Evolutionary conservation across 108 stramenopile genomes (phyloP), one percentile per base, ranked within the genome.

Genomic region (Fragilaria crotonensis): DNA sequence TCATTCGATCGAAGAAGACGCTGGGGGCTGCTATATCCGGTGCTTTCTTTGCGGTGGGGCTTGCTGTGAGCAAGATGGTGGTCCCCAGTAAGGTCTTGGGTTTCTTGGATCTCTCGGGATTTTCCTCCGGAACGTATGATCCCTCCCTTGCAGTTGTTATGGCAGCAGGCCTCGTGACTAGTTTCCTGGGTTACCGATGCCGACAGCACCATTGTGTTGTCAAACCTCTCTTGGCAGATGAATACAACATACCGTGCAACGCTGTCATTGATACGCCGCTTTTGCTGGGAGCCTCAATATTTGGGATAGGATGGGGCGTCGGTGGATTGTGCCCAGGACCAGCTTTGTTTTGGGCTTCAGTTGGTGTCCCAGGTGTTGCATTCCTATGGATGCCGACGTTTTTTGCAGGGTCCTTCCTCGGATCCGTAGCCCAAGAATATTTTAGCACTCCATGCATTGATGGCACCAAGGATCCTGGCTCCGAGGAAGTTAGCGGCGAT

Each of bases 101-200:
- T 9, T 94, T 94, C 70, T 60, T 90, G 41, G 65, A 79, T 62
- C 3, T 71, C 4, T 25, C 0, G 14, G 80, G 72, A 0, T 33
- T 81, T 18, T 18, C 44, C 1, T 51, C 74, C 20, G 83, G 81
- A 48, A 71, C 76, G 4, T 95, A 76, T 72, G 90, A 92, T 72
- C 83, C 88, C 5, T 82, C 89, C 2, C 71, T 95, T 14, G 49
- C 70, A 14, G 60, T 63, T 32, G 90, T 95, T 41, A 82, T 95
- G 87, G 85, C 70, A 18, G 81, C 76, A 17, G 87, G 81, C 21
- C 30, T 83, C 20, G 2, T 83, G 0, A 70, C 79, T 0, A 83
- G 81, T 56, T 70, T 70, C 50, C 3, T 75, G 0, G 63, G 64
- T 3, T 89, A 89, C 57, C 79, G 83, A 66, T 81, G 66, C 30